Evolutionary conservation across 495 filamentous ascomycete species (phyloP), one percentile per base, ranked within the genome.

Genomic region (Hypoxylon trugodes): DNA sequence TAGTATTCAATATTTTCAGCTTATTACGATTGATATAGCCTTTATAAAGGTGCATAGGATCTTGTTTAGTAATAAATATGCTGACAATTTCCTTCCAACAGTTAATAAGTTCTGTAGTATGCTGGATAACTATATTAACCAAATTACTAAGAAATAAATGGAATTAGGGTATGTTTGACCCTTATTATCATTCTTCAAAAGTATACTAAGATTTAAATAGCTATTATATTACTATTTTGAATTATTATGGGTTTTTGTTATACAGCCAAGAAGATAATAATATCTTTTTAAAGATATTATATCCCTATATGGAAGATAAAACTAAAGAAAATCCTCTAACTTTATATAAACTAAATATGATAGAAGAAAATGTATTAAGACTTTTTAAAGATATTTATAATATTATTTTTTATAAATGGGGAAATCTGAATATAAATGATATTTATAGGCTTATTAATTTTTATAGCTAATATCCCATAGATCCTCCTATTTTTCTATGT

Each of bases 401-500:
- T 15, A 59, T 91, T 9, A 79, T 86, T 19, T 78, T 92, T 12
- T 78, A 80, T 35, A 81, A 89, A 13, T 62, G 79, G 1, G 81
- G 84, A 1, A 89, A 93, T 52, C 74, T 75, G 0, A 89, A 90
- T 55, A 58, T 67, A 46, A 62, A 58, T 61, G 19, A 25, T 10
- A 13, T 9, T 35, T 35, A 16, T 9, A 2, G 15, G 16, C 13
- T 9, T 13, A 1, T 0, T 5, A 12, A 5, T n/a, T 21, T 7
- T 9, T 2, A 7, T 9, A 21, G 18, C 57, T 66, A 6, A 66
- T 16, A 12, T 30, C 7, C 6, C 25, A 16, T 40, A 67, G 64
- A 76, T 89, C 10, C 79, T 91, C 13, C 84, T 90, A 1, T 85
- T 86, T 57, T 64, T 89, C 0, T 90, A 96, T 57, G 79, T 87